Base-by-base conservation (phyloP, 176 grass and related monocot genomes). In the Avena eriantha region DNA sequence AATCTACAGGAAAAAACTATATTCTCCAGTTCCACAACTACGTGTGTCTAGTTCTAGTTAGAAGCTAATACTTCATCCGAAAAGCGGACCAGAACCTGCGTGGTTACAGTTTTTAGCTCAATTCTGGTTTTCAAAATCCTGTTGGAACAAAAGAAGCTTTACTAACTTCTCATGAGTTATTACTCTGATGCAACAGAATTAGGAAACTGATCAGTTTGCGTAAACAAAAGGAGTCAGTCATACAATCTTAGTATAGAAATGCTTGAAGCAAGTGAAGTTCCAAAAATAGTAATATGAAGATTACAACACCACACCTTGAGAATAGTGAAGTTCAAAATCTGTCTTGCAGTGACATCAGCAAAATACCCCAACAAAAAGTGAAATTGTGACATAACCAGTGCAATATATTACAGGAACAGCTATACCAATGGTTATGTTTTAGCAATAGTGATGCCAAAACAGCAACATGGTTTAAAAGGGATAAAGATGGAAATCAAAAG, bases 381-480 rank as follows among this genome's bases (percentile, higher is more conserved):
- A 51, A 51, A 26, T 24, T 50, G 13, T 74, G 75, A 57, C 29
- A 57, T 36, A 26, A 56, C 39, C 1, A n/a, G 43, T 61, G 77
- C 4, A 50, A 12, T 51, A 66, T 15, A 61, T 60, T 26, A 66
- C 57, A 66, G 58, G 23, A n/a, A 76, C 10, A 48, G 26, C 8
- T 22, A 29, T 34, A 49, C 10, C 17, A 34, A 63, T 3, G 11
- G 48, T 39, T 67, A 66, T 51, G 63, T 85, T 72, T 85, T 77
- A 64, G 43, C 36, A 34, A 73, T 73, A 80, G 18, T 73, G 54
- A 22, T 16, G 57, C 34, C 58, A 22, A 86, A 86, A 69, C 23
- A 71, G 39, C 10, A 80, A 87, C 19, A 73, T 53, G 7, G 59
- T 48, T 80, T 47, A 59, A 59, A 29, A 80, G 4, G 26, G 58